Evolutionary conservation across 352 stramenopile species (phyloP).

Genomic region (Phytophthora megakarya): DNA sequence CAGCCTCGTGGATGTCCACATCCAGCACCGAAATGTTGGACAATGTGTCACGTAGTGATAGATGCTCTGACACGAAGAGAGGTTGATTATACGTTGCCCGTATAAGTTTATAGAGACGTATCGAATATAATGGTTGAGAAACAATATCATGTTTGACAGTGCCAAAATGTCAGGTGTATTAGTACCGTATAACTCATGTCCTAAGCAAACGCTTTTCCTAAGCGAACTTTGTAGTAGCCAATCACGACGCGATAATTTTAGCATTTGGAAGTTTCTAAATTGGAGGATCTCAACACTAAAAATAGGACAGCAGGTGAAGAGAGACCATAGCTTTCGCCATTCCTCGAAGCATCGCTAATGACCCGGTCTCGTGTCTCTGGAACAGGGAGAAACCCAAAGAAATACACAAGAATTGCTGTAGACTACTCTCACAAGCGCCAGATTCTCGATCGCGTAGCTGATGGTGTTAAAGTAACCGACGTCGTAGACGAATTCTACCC

Average conservation of each 20-base stretch:
- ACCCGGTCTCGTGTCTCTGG: background rate
- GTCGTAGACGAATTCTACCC: background rate
- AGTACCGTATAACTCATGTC: too few relatives aligned
- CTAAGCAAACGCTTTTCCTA: too few relatives aligned
- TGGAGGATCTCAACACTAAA: background rate
- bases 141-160: too few relatives aligned
- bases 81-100: too few relatives aligned
- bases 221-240: too few relatives aligned
- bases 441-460: background rate
- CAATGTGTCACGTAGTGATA: too few relatives aligned
- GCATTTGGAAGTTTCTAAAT: background rate
- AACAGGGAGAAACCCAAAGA: background rate
- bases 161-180: too few relatives aligned
- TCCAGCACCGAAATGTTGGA: too few relatives aligned
- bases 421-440: background rate
- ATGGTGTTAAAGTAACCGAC: background rate
- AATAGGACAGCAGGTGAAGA: background rate
- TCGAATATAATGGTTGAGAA: too few relatives aligned
- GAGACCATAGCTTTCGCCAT: background rate
- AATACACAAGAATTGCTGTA: background rate
- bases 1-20: too few relatives aligned
- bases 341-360: slow-evolving; percentile 1
- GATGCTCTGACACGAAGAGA: too few relatives aligned
- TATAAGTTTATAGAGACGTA: too few relatives aligned
- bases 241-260: background rate